These are phyloP conservation scores for Arabidopsis suecica DNA, from an alignment of 345 rosid genomes.

Conservation along the genomic window DNA sequence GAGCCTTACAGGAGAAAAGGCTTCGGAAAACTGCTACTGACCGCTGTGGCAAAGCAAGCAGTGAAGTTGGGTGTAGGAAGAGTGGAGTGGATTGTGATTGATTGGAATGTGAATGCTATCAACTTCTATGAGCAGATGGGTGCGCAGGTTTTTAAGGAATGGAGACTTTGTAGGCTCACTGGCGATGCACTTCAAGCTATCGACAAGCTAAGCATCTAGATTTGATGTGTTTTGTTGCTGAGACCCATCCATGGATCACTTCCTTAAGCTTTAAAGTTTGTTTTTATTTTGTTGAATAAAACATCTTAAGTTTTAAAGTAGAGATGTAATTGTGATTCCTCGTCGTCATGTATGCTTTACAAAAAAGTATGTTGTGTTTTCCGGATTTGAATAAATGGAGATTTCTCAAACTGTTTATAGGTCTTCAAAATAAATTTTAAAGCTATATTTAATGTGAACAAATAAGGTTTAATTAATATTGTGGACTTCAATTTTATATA, in stretches of 20 bases:
- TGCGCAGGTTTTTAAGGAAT: slow-evolving; percentile 65
- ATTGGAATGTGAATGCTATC: slow-evolving; percentile 85
- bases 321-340: background rate
- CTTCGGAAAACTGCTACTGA: slow-evolving; percentile 68
- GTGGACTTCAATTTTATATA: too few relatives aligned
- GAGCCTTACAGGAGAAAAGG: slow-evolving; percentile 80
- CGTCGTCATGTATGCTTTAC: background rate
- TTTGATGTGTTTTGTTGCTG: slow-evolving; percentile 1
- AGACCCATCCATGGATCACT: background rate
- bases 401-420: too few relatives aligned
- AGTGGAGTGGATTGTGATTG: slow-evolving; percentile 89
- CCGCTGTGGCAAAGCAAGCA: slow-evolving; percentile 87
- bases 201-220: slow-evolving; percentile 43
- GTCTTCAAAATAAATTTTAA: background rate
- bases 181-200: slow-evolving; percentile 78
- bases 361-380: background rate
- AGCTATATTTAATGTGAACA: background rate
- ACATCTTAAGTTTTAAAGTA: background rate
- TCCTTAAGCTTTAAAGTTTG: background rate
- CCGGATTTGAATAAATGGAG: background rate
- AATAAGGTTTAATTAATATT: background rate
- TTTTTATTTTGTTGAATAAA: slow-evolving; percentile 7
- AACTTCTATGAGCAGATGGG: slow-evolving; percentile 89
- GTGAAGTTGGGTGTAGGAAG: slow-evolving; percentile 83
- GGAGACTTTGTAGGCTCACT: slow-evolving; percentile 81